Percentiles rank a stretch among this genome's conserved stretches.
Conservation (phyloP, 1,284 basidiomycete genomes). For the Puccinia polysora region DNA sequence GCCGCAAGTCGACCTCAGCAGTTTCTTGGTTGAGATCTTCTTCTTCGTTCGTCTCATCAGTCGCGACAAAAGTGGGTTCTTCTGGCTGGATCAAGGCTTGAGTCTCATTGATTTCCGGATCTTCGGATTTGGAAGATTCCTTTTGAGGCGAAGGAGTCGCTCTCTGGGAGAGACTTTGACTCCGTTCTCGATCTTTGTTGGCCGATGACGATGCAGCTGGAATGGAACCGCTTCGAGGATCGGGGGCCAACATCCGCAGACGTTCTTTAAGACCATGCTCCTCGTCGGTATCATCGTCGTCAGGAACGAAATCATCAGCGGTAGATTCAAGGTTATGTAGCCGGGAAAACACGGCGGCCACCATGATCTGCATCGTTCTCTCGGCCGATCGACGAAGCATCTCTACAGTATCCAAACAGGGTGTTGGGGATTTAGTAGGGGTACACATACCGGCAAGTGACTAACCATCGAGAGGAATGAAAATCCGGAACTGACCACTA, state of each 20-base stretch:
- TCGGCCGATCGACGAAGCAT: constrained; percentile 87
- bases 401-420: constrained; percentile 63
- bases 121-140: constrained; percentile 46
- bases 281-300: constrained; percentile 26
- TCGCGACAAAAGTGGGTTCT: neutral
- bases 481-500: constrained; percentile 63
- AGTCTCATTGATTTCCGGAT: constrained; percentile 46
- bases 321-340: constrained; percentile 57
- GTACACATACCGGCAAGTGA: neutral
- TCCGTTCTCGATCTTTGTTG: constrained; percentile 44
- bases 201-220: constrained; percentile 34
- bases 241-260: constrained; percentile 45
- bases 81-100: constrained; percentile 8
- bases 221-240: constrained; percentile 45
- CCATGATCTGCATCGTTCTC: constrained; percentile 81
- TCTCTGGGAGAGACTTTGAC: constrained; percentile 51
- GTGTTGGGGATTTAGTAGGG: neutral
- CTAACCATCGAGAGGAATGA: neutral
- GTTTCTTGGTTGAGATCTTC: constrained; percentile 48
- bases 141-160: constrained; percentile 46
- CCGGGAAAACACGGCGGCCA: constrained; percentile 72
- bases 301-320: constrained; percentile 42
- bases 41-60: constrained; percentile 23
- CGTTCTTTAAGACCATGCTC: constrained; percentile 35
- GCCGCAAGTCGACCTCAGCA: constrained; percentile 49